A percentile compares a stretch with the other conserved stretches of the same genome.
These are phyloP conservation scores for Neoarthrinium moseri DNA, from an alignment of 2,329 filamentous ascomycete genomes.

Conservation along the genomic window DNA sequence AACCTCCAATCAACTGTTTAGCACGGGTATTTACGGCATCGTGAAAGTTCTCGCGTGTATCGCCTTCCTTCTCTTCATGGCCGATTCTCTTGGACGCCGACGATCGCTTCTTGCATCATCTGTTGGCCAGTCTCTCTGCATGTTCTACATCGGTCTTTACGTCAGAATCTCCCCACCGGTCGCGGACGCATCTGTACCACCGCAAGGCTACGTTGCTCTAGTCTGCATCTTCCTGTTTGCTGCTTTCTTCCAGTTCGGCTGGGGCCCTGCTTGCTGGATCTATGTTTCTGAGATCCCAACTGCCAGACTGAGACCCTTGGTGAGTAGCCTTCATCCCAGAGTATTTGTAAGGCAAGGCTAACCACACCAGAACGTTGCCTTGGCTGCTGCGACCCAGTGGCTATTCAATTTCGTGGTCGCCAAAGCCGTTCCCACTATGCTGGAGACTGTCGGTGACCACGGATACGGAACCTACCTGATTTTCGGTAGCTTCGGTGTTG, in stretches of 20 bases:
- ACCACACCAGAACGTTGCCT: constrained; percentile 47
- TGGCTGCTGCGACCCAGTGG: constrained; percentile 63
- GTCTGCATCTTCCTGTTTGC: constrained; percentile 69
- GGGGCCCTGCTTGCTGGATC: constrained; percentile 65
- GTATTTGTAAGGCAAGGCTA: background rate
- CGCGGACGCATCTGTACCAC: constrained; percentile 46
- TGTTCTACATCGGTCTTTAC: constrained; percentile 68
- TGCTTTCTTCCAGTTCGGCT: constrained; percentile 63
- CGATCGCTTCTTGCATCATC: constrained; percentile 57
- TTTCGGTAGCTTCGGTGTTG: constrained; percentile 61
- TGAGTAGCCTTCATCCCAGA: background rate
- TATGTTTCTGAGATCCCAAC: constrained; percentile 66
- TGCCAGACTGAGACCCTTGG: constrained; percentile 41
- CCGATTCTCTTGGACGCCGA: constrained; percentile 59
- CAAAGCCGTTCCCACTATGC: constrained; percentile 62
- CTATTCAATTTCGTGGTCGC: constrained; percentile 66
- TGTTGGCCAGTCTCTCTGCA: constrained; percentile 57
- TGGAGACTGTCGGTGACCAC: constrained; percentile 40
- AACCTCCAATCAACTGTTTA: constrained; percentile 53
- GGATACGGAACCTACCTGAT: constrained; percentile 59
- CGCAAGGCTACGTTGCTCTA: constrained; percentile 64
- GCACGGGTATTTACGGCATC: constrained; percentile 62
- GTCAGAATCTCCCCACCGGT: constrained; percentile 57
- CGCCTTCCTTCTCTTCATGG: constrained; percentile 57
- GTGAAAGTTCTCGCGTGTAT: constrained; percentile 60